These are phyloP conservation scores for Fraxinus americana DNA, from an alignment of 257 asterid species.

Conservation along the genomic window DNA sequence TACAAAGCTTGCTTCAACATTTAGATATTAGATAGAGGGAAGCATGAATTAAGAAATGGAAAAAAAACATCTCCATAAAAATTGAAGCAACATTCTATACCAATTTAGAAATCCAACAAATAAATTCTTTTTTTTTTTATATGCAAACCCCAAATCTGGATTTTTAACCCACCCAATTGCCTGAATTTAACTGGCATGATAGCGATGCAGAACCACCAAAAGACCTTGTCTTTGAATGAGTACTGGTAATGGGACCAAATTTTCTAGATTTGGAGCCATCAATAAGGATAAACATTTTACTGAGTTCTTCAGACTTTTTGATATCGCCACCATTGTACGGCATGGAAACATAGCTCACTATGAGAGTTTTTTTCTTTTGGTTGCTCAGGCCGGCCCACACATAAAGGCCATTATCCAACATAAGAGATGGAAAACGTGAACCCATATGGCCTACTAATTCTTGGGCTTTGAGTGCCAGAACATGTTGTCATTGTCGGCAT, in stretches of 20 bases:
- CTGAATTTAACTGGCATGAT: constrained; percentile 62
- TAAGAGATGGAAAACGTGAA: constrained; percentile 75
- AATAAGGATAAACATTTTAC: constrained; percentile 67
- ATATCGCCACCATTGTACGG: constrained; percentile 88
- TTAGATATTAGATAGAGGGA: too few species aligned
- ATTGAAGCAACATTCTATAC: too few species aligned
- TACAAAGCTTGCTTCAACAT: too few species aligned
- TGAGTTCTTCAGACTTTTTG: constrained; percentile 76
- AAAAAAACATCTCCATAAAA: too few species aligned
- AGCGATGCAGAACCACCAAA: constrained; percentile 55
- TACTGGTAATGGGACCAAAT: constrained; percentile 64
- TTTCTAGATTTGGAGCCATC: constrained; percentile 63
- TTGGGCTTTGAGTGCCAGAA: not conserved
- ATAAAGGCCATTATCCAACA: constrained; percentile 70
- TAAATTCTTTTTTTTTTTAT: too few species aligned
- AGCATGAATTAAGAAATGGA: too few species aligned
- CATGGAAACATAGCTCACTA: constrained; percentile 63
- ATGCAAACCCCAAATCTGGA: too few species aligned
- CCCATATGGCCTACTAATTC: constrained; percentile 45
- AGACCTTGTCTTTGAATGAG: constrained; percentile 62
- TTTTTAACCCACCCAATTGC: constrained; percentile 31
- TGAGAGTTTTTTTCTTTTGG: constrained; percentile 57
- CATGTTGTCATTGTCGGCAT: too few species aligned
- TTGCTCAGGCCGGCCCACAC: constrained; percentile 81
- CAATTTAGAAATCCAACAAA: too few species aligned